Conservation (phyloP, 352 stramenopile genomes). For the Globisporangium nagaii region DNA sequence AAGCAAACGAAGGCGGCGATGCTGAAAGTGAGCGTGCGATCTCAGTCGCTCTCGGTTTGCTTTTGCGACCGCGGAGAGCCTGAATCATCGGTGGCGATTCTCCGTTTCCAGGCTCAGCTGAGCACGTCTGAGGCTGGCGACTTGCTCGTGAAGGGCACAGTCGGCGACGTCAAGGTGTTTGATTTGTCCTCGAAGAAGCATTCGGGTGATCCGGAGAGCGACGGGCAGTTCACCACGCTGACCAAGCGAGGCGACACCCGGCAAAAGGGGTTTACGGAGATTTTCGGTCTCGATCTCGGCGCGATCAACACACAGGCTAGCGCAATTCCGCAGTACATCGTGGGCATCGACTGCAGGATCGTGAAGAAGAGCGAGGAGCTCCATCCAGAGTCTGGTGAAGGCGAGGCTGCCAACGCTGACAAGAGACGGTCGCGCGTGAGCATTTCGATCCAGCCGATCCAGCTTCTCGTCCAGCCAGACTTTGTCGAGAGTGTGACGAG, state of each 20-base stretch:
- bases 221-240: not conserved
- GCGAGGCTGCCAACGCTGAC: constrained; percentile 1
- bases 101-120: constrained; percentile 40
- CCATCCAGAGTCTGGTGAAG: not conserved
- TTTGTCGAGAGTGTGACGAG: constrained; percentile 58
- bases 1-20: constrained; percentile 7
- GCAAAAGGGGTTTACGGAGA: constrained; percentile 33
- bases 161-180: constrained; percentile 71
- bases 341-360: constrained; percentile 42
- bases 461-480: constrained; percentile 44
- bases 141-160: constrained; percentile 34
- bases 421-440: constrained; percentile 28
- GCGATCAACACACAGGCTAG: constrained; percentile 8
- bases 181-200: constrained; percentile 43
- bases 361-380: constrained; percentile 8
- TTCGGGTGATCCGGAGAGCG: constrained; percentile 1
- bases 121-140: constrained; percentile 18
- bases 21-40: constrained; percentile 39
- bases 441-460: constrained; percentile 45
- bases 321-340: constrained; percentile 21
- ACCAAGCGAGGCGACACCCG: not conserved
- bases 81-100: constrained; percentile 59
- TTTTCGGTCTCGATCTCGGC: constrained; percentile 45
- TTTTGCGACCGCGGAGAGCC: constrained; percentile 68
- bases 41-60: constrained; percentile 77